Evolutionary conservation across 164 flowering plant species (phyloP).

Genomic region (Saururus chinensis): DNA sequence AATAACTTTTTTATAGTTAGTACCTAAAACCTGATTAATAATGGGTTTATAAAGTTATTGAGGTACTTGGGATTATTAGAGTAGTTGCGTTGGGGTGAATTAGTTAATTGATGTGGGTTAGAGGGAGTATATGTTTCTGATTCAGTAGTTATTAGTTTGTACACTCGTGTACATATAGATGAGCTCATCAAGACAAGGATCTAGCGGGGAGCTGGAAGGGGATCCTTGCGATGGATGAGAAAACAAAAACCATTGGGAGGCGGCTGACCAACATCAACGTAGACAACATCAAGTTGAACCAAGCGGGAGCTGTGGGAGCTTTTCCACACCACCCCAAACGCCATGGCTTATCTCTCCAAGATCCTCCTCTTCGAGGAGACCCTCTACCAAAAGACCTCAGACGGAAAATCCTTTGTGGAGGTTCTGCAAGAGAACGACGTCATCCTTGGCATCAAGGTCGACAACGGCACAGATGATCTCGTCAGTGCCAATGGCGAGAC

Average conservation of each 20-base stretch:
- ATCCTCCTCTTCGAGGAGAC: constrained; percentile 82
- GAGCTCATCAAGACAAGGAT: constrained; percentile 80
- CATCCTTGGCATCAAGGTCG: constrained; percentile 77
- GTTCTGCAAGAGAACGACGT: constrained; percentile 53
- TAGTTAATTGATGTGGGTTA: no score
- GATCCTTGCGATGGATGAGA: constrained; percentile 75
- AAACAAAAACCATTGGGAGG: constrained; percentile 79
- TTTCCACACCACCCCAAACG: constrained; percentile 58
- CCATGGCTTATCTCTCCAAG: constrained; percentile 61
- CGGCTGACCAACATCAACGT: constrained; percentile 74
- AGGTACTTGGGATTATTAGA: no score
- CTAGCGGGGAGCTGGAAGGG: constrained; percentile 81
- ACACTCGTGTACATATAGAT: constrained; percentile 29
- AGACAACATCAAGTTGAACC: constrained; percentile 70
- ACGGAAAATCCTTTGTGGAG: constrained; percentile 64
- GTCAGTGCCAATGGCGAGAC: constrained; percentile 81
- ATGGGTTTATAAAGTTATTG: no score
- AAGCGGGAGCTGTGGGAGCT: constrained; percentile 75
- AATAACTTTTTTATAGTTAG: no score
- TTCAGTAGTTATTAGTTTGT: no score
- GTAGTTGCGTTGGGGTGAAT: no score
- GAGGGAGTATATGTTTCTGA: no score
- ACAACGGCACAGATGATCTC: constrained; percentile 65
- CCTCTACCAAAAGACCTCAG: constrained; percentile 60
- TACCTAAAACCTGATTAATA: no score